phyloP scores from a whole-genome alignment of 192 early-diverging fungal genomes.

The Gonapodya prolifera region DNA sequence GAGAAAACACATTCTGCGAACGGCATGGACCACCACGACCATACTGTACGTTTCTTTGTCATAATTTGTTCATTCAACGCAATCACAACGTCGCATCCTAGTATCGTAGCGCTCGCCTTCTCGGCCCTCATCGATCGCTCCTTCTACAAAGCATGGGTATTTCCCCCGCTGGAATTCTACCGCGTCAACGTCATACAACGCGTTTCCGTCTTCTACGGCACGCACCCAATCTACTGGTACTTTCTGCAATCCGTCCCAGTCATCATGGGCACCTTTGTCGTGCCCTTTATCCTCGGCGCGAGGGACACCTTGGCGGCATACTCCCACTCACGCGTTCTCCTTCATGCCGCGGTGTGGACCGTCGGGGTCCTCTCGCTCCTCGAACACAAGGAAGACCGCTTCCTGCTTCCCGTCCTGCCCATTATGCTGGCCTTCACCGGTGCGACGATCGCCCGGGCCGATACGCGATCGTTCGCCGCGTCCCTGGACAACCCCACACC shows the following conservation, averaged over 20 bases:
- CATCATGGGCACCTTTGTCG: slow-evolving; percentile 51
- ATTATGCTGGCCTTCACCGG: slow-evolving; percentile 32
- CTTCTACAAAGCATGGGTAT: slow-evolving; percentile 58
- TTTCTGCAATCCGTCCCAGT: slow-evolving; percentile 66
- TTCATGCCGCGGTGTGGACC: slow-evolving; percentile 30
- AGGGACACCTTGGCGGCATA: slow-evolving; percentile 25
- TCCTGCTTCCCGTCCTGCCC: slow-evolving; percentile 79
- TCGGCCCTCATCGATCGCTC: slow-evolving; percentile 48
- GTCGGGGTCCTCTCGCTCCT: slow-evolving; percentile 58
- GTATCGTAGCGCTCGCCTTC: slow-evolving; percentile 23
- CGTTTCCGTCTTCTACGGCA: slow-evolving; percentile 82
- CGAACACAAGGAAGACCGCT: slow-evolving; percentile 90
- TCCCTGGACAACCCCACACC: background rate
- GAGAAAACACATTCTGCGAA: background rate
- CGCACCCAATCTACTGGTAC: slow-evolving; percentile 88
- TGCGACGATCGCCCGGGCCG: background rate
- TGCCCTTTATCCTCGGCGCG: slow-evolving; percentile 43
- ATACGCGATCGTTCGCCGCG: background rate
- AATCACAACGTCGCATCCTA: too few species aligned
- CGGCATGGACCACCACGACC: background rate
- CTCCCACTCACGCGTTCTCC: slow-evolving; percentile 8
- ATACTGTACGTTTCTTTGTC: too few species aligned
- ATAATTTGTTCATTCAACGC: too few species aligned
- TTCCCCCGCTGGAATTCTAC: slow-evolving; percentile 68
- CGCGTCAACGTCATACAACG: slow-evolving; percentile 66